phyloP scores from a whole-genome alignment of 352 stramenopile species.

The Phytophthora europaea region DNA sequence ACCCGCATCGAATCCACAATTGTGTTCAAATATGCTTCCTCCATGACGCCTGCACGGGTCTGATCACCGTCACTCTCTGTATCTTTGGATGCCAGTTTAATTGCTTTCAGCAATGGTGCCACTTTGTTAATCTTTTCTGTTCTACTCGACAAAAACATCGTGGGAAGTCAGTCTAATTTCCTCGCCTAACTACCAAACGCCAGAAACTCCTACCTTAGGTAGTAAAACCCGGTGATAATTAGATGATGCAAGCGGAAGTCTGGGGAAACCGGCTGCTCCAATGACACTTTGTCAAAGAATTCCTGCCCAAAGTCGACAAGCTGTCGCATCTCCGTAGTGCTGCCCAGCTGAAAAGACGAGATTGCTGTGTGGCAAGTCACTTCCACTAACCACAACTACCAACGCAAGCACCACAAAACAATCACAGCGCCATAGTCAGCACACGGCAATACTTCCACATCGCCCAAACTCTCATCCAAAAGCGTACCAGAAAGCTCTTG shows the following conservation, averaged over 20 bases:
- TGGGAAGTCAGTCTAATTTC: not conserved
- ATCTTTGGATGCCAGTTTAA: constrained; percentile 35
- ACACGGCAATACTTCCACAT: not conserved
- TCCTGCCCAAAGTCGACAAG: constrained; percentile 58
- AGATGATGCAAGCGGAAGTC: constrained; percentile 67
- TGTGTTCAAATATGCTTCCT: constrained; percentile 59
- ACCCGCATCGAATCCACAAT: constrained; percentile 66
- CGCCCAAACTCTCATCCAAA: not conserved
- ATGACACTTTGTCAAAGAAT: constrained; percentile 45
- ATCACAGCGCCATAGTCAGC: constrained; percentile 3
- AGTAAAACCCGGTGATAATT: constrained; percentile 65
- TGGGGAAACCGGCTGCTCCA: constrained; percentile 35
- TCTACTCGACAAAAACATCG: constrained; percentile 31
- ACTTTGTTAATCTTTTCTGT: constrained; percentile 60
- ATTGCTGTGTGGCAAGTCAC: constrained; percentile 65
- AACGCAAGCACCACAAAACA: constrained; percentile 8
- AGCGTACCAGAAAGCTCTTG: constrained; percentile 59
- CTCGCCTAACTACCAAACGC: not conserved
- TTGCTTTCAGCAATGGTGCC: constrained; percentile 49
- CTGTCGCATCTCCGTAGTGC: constrained; percentile 36
- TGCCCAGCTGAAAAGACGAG: constrained; percentile 47
- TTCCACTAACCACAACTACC: constrained; percentile 75
- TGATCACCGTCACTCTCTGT: constrained; percentile 11
- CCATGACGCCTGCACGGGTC: constrained; percentile 19
- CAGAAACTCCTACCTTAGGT: constrained; percentile 47